phyloP scores from a whole-genome alignment of 306 rosid species.

The Malus orientalis region DNA sequence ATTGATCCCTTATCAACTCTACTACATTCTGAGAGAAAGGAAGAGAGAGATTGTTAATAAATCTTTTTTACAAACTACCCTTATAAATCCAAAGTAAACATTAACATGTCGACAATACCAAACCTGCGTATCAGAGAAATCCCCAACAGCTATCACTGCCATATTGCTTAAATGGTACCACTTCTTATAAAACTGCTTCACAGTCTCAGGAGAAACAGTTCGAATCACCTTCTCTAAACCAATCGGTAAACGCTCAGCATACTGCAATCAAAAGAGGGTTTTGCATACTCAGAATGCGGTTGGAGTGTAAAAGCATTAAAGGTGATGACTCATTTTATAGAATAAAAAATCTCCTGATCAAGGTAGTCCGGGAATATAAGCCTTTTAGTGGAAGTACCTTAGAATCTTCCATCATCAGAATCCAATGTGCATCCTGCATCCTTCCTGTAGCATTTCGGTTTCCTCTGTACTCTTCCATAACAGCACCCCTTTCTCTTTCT shows the following conservation, averaged over 20 bases:
- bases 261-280: slow-evolving; percentile 47
- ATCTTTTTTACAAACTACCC: slow-evolving; percentile 4
- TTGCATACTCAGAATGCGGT: neutral
- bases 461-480: slow-evolving; percentile 87
- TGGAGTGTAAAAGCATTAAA: neutral
- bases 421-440: slow-evolving; percentile 94
- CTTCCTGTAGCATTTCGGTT: slow-evolving; percentile 91
- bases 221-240: slow-evolving; percentile 88
- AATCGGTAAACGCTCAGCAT: slow-evolving; percentile 88
- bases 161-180: slow-evolving; percentile 89
- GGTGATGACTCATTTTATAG: neutral
- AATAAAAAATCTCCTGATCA: neutral
- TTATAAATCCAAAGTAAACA: slow-evolving; percentile 15
- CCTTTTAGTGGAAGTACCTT: slow-evolving; percentile 39
- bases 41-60: slow-evolving; percentile 22
- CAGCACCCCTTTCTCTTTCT: slow-evolving; percentile 91
- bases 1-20: slow-evolving; percentile 76
- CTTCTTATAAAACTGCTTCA: slow-evolving; percentile 67
- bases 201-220: slow-evolving; percentile 72
- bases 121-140: slow-evolving; percentile 87
- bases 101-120: slow-evolving; percentile 15
- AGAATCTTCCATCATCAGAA: slow-evolving; percentile 82
- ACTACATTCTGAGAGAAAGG: slow-evolving; percentile 48
- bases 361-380: neutral
- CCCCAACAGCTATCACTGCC: slow-evolving; percentile 98